Evolutionary conservation across 2,329 filamentous ascomycete species (phyloP).

Genomic region (Ustulina deusta): DNA sequence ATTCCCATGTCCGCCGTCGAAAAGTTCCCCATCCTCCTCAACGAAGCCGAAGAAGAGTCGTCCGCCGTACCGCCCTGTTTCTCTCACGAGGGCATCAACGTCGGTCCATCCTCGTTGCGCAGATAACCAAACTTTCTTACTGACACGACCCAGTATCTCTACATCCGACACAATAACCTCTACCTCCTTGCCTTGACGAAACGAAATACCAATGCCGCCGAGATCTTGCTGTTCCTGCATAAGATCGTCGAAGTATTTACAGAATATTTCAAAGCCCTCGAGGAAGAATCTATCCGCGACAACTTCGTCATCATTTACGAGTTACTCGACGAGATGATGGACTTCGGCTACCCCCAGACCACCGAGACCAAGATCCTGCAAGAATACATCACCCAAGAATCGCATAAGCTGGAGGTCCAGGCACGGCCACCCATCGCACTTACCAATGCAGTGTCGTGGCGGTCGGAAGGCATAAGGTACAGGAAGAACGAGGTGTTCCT

Average conservation of each 20-base stretch:
- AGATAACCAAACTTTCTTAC: conserved; percentile 4
- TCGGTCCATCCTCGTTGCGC: conserved; percentile 59
- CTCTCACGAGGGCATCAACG: conserved; percentile 98
- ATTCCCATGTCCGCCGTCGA: conserved; percentile 99
- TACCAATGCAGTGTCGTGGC: conserved; percentile 97
- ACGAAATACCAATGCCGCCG: conserved; percentile 98
- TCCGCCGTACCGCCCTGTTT: conserved; percentile 98
- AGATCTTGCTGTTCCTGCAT: conserved; percentile 97
- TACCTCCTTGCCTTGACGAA: conserved; percentile 98
- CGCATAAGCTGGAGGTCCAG: conserved; percentile 97
- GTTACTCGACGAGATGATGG: conserved; percentile 99
- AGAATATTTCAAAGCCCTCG: conserved; percentile 98
- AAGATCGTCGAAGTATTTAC: conserved; percentile 99
- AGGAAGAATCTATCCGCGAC: conserved; percentile 98
- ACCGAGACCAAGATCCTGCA: conserved; percentile 98
- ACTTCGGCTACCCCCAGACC: conserved; percentile 98
- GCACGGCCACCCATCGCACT: conserved; percentile 96
- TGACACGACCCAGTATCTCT: conserved; percentile 80
- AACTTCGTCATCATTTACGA: conserved; percentile 99
- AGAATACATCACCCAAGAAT: conserved; percentile 99
- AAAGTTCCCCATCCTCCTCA: conserved; percentile 94
- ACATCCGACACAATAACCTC: conserved; percentile 99
- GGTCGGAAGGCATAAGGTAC: conserved; percentile 97
- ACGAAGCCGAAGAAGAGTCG: conserved; percentile 98
- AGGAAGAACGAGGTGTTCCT: conserved; percentile 99